Percentiles rank a stretch among this genome's conserved stretches.
These are phyloP conservation scores for Wickerhamiella sorbophila DNA, from an alignment of 805 yeast genomes.

Conservation along the genomic window DNA sequence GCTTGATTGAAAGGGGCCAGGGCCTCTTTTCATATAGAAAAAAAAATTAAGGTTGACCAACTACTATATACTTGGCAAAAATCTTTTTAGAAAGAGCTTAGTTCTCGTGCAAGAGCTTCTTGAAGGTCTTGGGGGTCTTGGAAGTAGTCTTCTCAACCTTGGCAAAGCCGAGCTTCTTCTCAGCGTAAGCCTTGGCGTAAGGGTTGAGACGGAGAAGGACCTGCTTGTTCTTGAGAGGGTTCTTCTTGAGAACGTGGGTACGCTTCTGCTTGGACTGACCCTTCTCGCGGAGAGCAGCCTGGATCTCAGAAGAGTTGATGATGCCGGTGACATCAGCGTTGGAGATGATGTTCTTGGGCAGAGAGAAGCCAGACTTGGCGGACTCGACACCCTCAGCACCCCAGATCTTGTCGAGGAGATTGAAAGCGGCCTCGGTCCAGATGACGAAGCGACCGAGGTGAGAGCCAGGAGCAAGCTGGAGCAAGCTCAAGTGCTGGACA, in stretches of 20 bases:
- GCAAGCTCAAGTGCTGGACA: constrained; percentile 83
- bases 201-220: constrained; percentile 98
- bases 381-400: constrained; percentile 78
- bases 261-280: constrained; percentile 90
- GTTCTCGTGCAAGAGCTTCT: constrained; percentile 22
- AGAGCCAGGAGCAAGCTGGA: constrained; percentile 99
- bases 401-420: constrained; percentile 93
- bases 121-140: constrained; percentile 23
- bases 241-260: constrained; percentile 93
- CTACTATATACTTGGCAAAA: no score
- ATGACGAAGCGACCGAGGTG: constrained; percentile 98
- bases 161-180: constrained; percentile 75
- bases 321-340: constrained; percentile 93
- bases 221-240: constrained; percentile 99
- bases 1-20: no score
- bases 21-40: no score
- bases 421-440: constrained; percentile 99
- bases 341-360: constrained; percentile 89
- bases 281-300: constrained; percentile 82
- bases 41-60: no score
- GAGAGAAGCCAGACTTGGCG: constrained; percentile 70
- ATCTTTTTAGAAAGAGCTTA: constrained; percentile 10
- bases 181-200: constrained; percentile 93
- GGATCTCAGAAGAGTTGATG: constrained; percentile 98
- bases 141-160: constrained; percentile 50